These are phyloP conservation scores for Schizonepeta tenuifolia DNA, from an alignment of 257 asterid genomes.

Conservation along the genomic window DNA sequence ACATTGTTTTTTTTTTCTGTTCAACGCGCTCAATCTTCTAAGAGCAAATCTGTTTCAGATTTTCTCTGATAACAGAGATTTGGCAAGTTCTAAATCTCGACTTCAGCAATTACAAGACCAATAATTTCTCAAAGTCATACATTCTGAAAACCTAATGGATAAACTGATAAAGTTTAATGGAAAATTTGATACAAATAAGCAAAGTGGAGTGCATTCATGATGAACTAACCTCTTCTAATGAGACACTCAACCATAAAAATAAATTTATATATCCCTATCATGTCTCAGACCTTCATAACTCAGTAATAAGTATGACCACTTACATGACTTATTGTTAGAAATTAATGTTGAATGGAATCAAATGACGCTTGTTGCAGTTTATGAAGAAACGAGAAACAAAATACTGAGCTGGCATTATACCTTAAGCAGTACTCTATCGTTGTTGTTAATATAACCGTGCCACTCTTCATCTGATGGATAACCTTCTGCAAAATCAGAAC, in stretches of 20 bases:
- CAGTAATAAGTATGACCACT: constrained; percentile 3
- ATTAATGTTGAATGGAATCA: background rate
- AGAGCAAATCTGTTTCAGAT: background rate
- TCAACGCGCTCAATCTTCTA: background rate
- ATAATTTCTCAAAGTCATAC: background rate
- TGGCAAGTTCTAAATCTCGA: constrained; percentile 2
- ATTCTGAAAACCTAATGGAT: background rate
- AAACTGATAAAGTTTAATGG: background rate
- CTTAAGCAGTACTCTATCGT: constrained; percentile 93
- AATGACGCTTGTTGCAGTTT: background rate
- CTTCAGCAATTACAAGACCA: constrained; percentile 2
- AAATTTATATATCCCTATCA: background rate
- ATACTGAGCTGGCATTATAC: constrained; percentile 39
- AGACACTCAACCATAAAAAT: background rate
- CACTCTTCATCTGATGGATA: constrained; percentile 96
- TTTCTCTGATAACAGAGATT: background rate
- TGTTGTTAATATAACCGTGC: constrained; percentile 89
- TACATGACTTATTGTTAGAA: no score
- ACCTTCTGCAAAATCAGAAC: constrained; percentile 66
- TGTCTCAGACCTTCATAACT: background rate
- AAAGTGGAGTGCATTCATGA: background rate
- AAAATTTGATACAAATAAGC: background rate
- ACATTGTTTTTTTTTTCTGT: constrained; percentile 1
- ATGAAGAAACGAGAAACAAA: background rate
- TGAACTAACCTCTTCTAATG: background rate